Conservation (phyloP, 768 basidiomycete genomes). For the Phanerodontia chrysosporium region DNA sequence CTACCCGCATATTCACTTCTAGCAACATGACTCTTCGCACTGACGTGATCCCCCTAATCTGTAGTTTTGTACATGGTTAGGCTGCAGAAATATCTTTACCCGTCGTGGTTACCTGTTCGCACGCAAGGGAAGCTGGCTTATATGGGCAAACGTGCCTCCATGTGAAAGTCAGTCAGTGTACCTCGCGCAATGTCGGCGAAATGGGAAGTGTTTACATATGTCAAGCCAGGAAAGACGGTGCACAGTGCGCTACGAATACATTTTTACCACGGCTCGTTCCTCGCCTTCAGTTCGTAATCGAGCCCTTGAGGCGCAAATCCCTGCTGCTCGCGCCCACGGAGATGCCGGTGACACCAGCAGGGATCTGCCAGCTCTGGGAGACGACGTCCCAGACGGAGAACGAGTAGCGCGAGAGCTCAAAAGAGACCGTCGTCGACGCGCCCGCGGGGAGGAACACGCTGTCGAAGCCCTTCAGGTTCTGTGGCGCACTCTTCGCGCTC, state of each 20-base stretch:
- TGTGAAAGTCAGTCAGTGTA: no score
- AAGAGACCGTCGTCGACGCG: constrained; percentile 22
- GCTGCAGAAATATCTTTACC: no score
- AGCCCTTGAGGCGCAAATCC: constrained; percentile 48
- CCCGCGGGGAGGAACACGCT: constrained; percentile 32
- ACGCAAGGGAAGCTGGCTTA: no score
- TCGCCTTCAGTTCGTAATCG: constrained; percentile 19
- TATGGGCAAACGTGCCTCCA: no score
- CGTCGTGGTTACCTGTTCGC: no score
- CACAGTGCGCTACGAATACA: no score
- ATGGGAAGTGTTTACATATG: no score
- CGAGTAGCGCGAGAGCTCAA: constrained; percentile 29
- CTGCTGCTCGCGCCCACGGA: constrained; percentile 68
- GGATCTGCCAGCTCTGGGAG: constrained; percentile 36
- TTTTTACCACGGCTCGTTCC: no score
- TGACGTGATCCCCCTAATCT: neutral
- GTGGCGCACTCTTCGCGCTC: constrained; percentile 44
- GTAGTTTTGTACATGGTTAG: neutral
- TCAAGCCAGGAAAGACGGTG: no score
- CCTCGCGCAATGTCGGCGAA: no score
- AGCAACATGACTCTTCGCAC: neutral
- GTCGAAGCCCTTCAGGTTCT: constrained; percentile 54
- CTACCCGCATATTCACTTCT: constrained; percentile 2
- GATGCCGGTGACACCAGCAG: constrained; percentile 53
- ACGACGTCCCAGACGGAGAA: constrained; percentile 36